Base-by-base conservation (phyloP, 2,329 filamentous ascomycete species). In the Microascus cirrosus region DNA sequence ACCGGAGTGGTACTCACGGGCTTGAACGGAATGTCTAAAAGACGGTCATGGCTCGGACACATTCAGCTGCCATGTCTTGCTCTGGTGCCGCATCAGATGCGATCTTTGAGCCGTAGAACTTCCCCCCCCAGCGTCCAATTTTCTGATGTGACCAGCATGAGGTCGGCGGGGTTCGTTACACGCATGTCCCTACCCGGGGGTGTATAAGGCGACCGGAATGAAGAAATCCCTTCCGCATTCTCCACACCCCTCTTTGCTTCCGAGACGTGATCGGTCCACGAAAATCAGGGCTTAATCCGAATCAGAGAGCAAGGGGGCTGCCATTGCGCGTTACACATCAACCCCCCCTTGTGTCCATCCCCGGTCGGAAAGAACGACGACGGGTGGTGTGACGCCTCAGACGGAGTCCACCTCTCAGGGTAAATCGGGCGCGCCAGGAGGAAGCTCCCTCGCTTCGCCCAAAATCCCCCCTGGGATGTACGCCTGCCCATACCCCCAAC, bases 291-390 rank as follows among this genome's bases (percentile, higher is more conserved):
- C 39, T n/a, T 18, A 45, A 45, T 45, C 39, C 39, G 39, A 45
- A 45, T 45, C 39, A n/a, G n/a, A 45, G 39, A n/a, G 39, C 39
- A 55, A 35, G 42, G 54, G 20, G 20, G 36, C 54, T 56, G 35
- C 45, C 36, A 45, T 56, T 56, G 39, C 54, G 20, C 32, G 54
- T 56, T 56, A 50, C 54, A 50, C 54, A 56, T 56, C 54, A 56
- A 15, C 22, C 53, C 54, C 54, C 36, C 24, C n/a, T n/a, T n/a
- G 42, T 56, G 54, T 36, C 45, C 54, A 25, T 48, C 42, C 25
- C 45, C 24, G 24, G 54, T 48, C 39, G 22, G 54, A 56, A 45
- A 50, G 39, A 15, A 45, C n/a, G 39, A n/a, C 13, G 15, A 18
- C 15, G 15, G 13, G 39, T 15, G 39, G 13, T n/a, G 39, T 45